phyloP scores from a whole-genome alignment of 1,139 yeast species.

The Pneumocystis jirovecii region DNA sequence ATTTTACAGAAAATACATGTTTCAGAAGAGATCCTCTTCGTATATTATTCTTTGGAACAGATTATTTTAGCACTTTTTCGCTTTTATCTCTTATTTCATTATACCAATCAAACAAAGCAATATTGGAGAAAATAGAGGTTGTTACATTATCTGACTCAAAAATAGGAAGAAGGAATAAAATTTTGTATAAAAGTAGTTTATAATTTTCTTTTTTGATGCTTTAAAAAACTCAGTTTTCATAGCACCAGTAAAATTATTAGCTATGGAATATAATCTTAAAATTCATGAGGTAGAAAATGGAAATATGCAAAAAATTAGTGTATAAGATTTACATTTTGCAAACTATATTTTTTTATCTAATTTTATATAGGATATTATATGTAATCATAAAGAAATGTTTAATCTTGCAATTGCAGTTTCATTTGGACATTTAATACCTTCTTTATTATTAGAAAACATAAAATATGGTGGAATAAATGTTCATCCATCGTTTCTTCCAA shows the following conservation, averaged over 20 bases:
- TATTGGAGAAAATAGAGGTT: background rate
- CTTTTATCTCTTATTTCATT: slow-evolving; percentile 9
- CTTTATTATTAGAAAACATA: slow-evolving; percentile 33
- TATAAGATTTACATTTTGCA: background rate
- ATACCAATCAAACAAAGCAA: background rate
- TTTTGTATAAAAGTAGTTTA: background rate
- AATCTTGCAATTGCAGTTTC: slow-evolving; percentile 78
- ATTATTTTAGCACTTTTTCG: slow-evolving; percentile 15
- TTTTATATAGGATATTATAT: slow-evolving; percentile 16
- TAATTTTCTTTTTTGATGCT: background rate
- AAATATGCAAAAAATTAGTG: background rate
- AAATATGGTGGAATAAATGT: slow-evolving; percentile 67
- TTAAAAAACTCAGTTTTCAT: background rate
- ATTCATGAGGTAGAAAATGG: background rate
- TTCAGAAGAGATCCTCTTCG: background rate
- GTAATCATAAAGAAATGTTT: slow-evolving; percentile 22
- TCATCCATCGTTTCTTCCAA: slow-evolving; percentile 81
- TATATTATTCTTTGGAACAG: background rate
- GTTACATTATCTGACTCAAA: background rate
- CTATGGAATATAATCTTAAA: background rate
- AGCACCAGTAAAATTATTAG: background rate
- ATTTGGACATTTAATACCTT: slow-evolving; percentile 69
- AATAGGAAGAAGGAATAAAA: background rate
- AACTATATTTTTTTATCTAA: slow-evolving; percentile 1
- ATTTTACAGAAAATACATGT: background rate